These are phyloP conservation scores for Croton laevigatus DNA, from an alignment of 441 rosid species.

Conservation along the genomic window DNA sequence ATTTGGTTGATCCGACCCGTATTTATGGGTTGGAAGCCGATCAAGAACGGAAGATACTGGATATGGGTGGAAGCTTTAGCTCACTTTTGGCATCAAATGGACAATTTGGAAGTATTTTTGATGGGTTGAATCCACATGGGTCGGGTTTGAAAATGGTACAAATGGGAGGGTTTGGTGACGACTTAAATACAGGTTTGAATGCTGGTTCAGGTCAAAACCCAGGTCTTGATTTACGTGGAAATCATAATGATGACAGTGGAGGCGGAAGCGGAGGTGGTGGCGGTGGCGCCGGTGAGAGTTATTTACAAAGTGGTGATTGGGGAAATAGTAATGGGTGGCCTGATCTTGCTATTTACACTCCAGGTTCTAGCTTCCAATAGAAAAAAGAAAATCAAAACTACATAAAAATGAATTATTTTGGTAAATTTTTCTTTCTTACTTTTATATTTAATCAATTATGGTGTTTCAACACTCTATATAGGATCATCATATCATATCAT, in stretches of 20 bases:
- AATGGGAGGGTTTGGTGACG: conserved; percentile 36
- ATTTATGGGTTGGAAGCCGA: conserved; percentile 40
- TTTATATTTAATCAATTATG: conserved; percentile 10
- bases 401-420: not conserved
- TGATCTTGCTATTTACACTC: conserved; percentile 60
- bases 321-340: conserved; percentile 49
- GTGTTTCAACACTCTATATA: not conserved
- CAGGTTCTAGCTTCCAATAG: conserved; percentile 46
- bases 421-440: conserved; percentile 2
- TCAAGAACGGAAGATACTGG: conserved; percentile 42
- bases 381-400: too few species aligned
- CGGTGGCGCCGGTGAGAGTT: conserved; percentile 16
- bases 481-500: not conserved
- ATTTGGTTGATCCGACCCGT: conserved; percentile 40
- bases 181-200: conserved; percentile 31
- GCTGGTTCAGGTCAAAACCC: conserved; percentile 19
- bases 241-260: not conserved
- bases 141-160: conserved; percentile 38
- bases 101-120: conserved; percentile 44
- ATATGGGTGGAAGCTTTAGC: conserved; percentile 46
- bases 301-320: conserved; percentile 33
- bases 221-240: conserved; percentile 19
- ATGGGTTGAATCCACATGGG: conserved; percentile 44
- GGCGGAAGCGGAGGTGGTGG: conserved; percentile 8
- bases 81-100: conserved; percentile 46